Conservation (phyloP, 106 monocot genomes). For the Dendrobium nobile region DNA sequence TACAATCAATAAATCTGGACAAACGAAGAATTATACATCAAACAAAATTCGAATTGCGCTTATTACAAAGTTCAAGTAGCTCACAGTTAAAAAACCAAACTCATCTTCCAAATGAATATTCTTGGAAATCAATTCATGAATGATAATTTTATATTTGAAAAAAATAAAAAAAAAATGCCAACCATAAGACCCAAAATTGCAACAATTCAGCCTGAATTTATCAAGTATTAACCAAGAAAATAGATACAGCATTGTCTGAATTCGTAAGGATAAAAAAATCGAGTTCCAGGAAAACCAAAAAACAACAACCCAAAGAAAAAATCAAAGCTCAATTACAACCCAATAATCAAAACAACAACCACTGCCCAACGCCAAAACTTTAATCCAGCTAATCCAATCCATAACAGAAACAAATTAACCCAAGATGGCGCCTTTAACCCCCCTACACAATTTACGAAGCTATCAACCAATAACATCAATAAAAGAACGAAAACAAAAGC, state of each 20-base stretch:
- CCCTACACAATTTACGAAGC: not conserved
- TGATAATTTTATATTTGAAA: not conserved
- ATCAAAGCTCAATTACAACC: not conserved
- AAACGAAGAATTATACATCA: not conserved
- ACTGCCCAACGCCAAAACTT: not conserved
- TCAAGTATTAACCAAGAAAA: too few relatives aligned
- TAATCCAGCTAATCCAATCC: not conserved
- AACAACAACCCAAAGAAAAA: not conserved
- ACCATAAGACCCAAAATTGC: not conserved
- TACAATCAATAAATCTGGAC: not conserved
- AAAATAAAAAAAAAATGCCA: not conserved
- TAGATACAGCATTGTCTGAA: not conserved
- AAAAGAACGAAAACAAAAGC: not conserved
- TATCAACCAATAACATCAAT: not conserved
- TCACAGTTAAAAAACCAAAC: not conserved
- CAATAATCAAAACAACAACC: not conserved
- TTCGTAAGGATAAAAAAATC: not conserved
- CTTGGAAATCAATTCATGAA: not conserved
- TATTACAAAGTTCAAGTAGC: not conserved
- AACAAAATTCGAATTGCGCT: not conserved
- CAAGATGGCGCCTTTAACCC: not conserved
- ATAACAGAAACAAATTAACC: not conserved
- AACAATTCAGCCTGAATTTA: not conserved
- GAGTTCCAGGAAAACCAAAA: not conserved
- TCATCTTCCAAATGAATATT: not conserved